These are phyloP conservation scores for Crithidia acanthocephali DNA, from an alignment of 208 protist genomes.

Conservation along the genomic window DNA sequence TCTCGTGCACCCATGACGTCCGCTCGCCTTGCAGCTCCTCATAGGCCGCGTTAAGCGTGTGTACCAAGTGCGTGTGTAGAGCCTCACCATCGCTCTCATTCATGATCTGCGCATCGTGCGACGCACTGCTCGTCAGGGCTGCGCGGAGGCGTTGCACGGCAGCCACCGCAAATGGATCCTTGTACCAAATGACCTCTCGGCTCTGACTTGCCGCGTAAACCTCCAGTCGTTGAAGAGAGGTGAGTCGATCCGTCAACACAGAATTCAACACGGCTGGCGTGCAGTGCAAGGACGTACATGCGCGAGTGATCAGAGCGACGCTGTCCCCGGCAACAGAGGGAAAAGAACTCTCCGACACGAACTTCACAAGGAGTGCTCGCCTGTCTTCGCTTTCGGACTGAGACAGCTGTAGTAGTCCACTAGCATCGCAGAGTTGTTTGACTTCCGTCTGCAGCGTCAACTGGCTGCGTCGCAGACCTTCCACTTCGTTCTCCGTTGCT, in stretches of 20 bases:
- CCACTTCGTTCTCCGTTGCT: too few relatives aligned
- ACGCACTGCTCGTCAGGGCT: not conserved
- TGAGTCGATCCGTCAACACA: not conserved
- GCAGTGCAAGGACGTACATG: not conserved
- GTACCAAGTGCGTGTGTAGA: not conserved
- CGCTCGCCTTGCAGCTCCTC: not conserved
- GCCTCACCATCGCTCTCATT: not conserved
- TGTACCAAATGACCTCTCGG: slow-evolving; percentile 1
- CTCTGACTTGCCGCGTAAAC: not conserved
- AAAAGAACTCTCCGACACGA: not conserved
- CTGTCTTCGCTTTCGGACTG: not conserved
- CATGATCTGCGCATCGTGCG: not conserved
- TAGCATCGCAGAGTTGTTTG: not conserved
- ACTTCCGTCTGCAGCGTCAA: not conserved
- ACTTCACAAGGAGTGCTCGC: not conserved
- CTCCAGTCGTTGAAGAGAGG: not conserved
- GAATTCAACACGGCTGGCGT: not conserved
- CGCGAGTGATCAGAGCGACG: not conserved
- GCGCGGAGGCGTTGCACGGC: not conserved
- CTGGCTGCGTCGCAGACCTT: not conserved
- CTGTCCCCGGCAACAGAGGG: not conserved
- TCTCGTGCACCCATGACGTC: not conserved
- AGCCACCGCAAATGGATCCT: not conserved
- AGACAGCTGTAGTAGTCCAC: not conserved
- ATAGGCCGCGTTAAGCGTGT: not conserved